These are phyloP conservation scores for Trichoderma sp. DNA, from an alignment of 2,329 filamentous ascomycete genomes.

Conservation along the genomic window DNA sequence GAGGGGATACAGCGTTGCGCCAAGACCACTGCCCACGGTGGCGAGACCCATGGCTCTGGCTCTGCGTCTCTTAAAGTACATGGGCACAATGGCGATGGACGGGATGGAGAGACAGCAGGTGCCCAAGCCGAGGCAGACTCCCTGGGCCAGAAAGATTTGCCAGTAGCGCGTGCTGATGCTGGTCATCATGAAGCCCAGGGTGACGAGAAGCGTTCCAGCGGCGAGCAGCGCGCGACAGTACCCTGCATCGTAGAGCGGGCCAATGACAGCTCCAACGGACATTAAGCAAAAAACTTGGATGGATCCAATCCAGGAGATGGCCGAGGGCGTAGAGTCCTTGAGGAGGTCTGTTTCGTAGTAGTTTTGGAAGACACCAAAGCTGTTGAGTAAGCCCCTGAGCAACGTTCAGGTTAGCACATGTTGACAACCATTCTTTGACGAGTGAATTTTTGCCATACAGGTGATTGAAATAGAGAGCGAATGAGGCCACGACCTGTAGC, in stretches of 20 bases:
- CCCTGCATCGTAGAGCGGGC: conserved; percentile 44
- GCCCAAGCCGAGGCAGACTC: conserved; percentile 39
- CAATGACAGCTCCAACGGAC: conserved; percentile 39
- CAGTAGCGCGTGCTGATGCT: conserved; percentile 45
- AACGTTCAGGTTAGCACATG: background rate
- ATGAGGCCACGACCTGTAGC: conserved; percentile 37
- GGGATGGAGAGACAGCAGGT: conserved; percentile 37
- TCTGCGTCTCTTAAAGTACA: conserved; percentile 40
- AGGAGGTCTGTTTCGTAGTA: conserved; percentile 34
- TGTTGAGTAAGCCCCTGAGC: conserved; percentile 34
- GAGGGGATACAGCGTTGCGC: conserved; percentile 39
- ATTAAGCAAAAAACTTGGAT: conserved; percentile 42
- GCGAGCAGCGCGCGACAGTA: conserved; percentile 38
- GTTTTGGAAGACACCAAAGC: conserved; percentile 37
- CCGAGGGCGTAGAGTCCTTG: conserved; percentile 24
- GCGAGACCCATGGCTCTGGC: conserved; percentile 44
- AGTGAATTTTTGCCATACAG: conserved; percentile 26
- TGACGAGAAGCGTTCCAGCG: conserved; percentile 35
- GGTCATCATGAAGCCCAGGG: conserved; percentile 44
- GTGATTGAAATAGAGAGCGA: conserved; percentile 36
- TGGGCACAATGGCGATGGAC: conserved; percentile 36
- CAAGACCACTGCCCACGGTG: conserved; percentile 40
- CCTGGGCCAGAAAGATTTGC: conserved; percentile 41
- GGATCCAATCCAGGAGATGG: conserved; percentile 46
- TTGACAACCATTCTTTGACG: background rate